Conservation (phyloP, 164 flowering plant species). For the Malania oleifera region DNA sequence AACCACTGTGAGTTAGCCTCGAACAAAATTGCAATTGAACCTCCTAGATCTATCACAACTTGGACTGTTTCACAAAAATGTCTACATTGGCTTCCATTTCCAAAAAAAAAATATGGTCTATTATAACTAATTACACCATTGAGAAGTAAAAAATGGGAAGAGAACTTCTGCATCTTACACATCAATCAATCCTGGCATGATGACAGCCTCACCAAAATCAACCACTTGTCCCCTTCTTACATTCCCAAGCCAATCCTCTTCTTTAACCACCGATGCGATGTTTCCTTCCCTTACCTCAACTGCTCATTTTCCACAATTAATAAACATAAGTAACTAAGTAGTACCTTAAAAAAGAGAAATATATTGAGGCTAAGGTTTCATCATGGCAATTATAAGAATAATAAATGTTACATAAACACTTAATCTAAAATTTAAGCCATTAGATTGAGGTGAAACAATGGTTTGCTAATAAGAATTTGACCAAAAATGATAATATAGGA, state of each 20-base stretch:
- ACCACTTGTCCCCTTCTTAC: slow-evolving; percentile 31
- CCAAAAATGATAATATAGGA: too few species aligned
- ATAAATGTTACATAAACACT: too few species aligned
- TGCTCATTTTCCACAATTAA: slow-evolving; percentile 26
- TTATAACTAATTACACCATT: not conserved
- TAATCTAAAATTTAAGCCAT: too few species aligned
- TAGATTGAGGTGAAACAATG: too few species aligned
- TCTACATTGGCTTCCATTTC: not conserved
- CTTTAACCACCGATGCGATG: slow-evolving; percentile 55
- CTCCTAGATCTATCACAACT: not conserved
- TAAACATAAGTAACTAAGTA: not conserved
- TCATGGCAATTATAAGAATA: not conserved
- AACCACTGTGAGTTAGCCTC: not conserved
- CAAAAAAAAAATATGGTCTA: not conserved
- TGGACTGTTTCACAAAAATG: not conserved
- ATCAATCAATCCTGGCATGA: slow-evolving; percentile 97
- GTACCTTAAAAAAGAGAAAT: not conserved
- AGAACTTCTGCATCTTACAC: slow-evolving; percentile 54
- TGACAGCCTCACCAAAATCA: slow-evolving; percentile 88
- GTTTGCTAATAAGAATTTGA: too few species aligned
- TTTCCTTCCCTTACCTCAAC: slow-evolving; percentile 79
- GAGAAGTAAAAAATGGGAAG: not conserved
- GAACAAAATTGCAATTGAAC: not conserved
- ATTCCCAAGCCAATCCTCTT: slow-evolving; percentile 38
- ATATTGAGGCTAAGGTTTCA: not conserved